These are phyloP conservation scores for Physaria fendleri DNA, from an alignment of 345 rosid species.

Conservation along the genomic window DNA sequence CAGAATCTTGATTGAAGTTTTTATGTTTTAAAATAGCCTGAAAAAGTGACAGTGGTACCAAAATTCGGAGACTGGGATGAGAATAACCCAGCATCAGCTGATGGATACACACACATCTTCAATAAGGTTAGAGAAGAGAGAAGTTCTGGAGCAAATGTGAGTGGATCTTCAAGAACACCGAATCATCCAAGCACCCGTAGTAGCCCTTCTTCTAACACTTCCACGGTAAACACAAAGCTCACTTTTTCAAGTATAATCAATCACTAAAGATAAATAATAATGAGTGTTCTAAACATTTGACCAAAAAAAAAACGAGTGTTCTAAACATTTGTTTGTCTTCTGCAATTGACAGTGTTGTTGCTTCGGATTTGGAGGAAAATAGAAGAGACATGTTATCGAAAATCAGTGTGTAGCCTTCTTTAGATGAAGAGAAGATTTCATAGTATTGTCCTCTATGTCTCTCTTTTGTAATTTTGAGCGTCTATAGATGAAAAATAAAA, in stretches of 20 bases:
- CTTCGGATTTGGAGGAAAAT: constrained; percentile 51
- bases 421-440: too few relatives aligned
- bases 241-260: neutral
- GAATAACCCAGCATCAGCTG: constrained; percentile 74
- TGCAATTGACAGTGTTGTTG: constrained; percentile 29
- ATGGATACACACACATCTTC: constrained; percentile 83
- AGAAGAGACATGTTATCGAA: constrained; percentile 15
- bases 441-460: too few relatives aligned
- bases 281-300: too few relatives aligned
- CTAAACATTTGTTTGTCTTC: neutral
- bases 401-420: constrained; percentile 9
- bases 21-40: constrained; percentile 41
- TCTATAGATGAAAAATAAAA: too few relatives aligned
- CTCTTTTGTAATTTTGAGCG: too few relatives aligned
- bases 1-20: too few relatives aligned
- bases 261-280: too few relatives aligned
- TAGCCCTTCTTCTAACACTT: constrained; percentile 21
- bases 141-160: constrained; percentile 39
- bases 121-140: constrained; percentile 77
- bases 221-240: constrained; percentile 38
- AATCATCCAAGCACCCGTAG: constrained; percentile 22
- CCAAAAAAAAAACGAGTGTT: neutral
- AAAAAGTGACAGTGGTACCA: constrained; percentile 71
- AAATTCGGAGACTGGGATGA: constrained; percentile 94
- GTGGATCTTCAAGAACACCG: constrained; percentile 42